Evolutionary conservation across 108 stramenopile genomes (phyloP), one percentile per base, ranked within the genome.

Genomic region (Nitzschia sp.): DNA sequence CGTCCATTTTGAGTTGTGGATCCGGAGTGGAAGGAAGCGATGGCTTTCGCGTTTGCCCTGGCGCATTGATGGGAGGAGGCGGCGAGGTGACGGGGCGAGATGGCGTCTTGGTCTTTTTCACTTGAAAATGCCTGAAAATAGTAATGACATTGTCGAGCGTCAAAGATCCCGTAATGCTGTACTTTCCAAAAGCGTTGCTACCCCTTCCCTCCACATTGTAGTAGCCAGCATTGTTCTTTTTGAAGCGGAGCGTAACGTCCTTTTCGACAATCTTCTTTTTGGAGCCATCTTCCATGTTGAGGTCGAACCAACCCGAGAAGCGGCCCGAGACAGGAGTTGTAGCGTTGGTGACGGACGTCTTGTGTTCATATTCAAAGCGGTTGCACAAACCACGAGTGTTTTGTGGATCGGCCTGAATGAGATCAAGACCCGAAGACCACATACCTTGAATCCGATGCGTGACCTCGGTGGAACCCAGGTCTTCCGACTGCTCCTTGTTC

Each of bases 121-220:
- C 71, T 69, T 82, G 69, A 61, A 89, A 92, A 44, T 89, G 87
- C n/a, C 91, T 80, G 67, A 86, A 92, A 19, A 92, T 86, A 7
- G 91, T 92, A 10, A 92, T 72, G 11, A 81, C 67, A 42, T 86
- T 80, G 54, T 91, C 90, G 14, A 57, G 44, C 10, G 70, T 75
- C 65, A 93, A 71, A 6, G 87, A 86, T 6, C 93, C 93, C 0
- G 86, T 82, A 56, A 94, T 94, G 15, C 57, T 90, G 75, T 91
- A 94, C 70, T 90, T 91, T 65, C 93, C 93, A 71, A 76, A 94
- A 0, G 74, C 74, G 53, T 94, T 94, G 38, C 76, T 76, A 8
- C 93, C 93, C 46, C 75, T 74, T 39, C 93, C 93, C 62, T 94
- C 92, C n/a, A 94, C 83, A 68, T 94, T 94, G 72, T 88, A 76